These are phyloP conservation scores for Alopecurus myosuroides DNA, from an alignment of 176 grass and related monocot species.

Conservation along the genomic window DNA sequence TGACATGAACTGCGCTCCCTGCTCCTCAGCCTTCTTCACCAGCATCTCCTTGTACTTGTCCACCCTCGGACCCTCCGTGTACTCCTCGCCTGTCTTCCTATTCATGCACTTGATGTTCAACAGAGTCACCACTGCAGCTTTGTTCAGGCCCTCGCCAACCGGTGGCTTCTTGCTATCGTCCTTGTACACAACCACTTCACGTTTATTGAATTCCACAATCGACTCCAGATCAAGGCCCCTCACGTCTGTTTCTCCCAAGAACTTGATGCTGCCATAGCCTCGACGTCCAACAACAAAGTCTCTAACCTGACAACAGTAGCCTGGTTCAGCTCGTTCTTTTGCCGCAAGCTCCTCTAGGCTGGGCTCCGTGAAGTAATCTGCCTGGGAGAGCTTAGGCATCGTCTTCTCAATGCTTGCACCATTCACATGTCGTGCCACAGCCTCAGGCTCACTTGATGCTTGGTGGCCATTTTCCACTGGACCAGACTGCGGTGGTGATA, in stretches of 20 bases:
- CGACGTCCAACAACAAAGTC: constrained; percentile 75
- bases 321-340: constrained; percentile 68
- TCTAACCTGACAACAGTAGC: constrained; percentile 54
- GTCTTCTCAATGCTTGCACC: constrained; percentile 38
- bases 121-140: constrained; percentile 71
- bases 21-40: constrained; percentile 52
- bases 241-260: constrained; percentile 72
- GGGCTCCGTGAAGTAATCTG: constrained; percentile 74
- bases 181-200: constrained; percentile 86
- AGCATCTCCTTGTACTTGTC: constrained; percentile 73
- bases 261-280: constrained; percentile 76
- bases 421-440: constrained; percentile 21
- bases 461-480: constrained; percentile 33
- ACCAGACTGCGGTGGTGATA: constrained; percentile 12
- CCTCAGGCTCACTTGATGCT: constrained; percentile 17
- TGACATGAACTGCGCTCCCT: constrained; percentile 72
- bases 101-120: constrained; percentile 78
- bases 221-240: constrained; percentile 70
- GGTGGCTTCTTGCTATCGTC: constrained; percentile 77
- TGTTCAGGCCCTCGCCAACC: constrained; percentile 78
- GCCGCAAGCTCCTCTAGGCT: constrained; percentile 73
- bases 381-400: constrained; percentile 63
- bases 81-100: constrained; percentile 61
- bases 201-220: constrained; percentile 65
- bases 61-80: constrained; percentile 41